Evolutionary conservation across 768 basidiomycete genomes (phyloP).

Genomic region (Podaxis rugospora): DNA sequence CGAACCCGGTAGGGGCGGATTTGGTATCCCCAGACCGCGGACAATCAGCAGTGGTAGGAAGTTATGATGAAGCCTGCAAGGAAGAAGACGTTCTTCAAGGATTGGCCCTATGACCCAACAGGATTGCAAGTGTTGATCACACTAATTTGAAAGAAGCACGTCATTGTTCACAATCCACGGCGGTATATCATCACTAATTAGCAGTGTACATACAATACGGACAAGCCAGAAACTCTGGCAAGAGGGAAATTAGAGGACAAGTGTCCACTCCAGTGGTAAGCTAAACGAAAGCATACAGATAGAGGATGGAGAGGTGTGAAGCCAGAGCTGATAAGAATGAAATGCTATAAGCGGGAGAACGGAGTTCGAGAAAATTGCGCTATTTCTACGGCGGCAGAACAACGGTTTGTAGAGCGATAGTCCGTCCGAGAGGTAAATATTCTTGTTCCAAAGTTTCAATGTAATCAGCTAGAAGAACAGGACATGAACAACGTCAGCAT

Average conservation of each 20-base stretch:
- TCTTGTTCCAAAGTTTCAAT: slow-evolving; percentile 9
- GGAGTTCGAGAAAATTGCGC: not conserved
- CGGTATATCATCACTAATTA: not conserved
- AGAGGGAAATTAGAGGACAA: not conserved
- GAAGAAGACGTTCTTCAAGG: not conserved
- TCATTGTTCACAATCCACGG: not conserved
- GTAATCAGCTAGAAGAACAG: not conserved
- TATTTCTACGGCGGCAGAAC: slow-evolving; percentile 4
- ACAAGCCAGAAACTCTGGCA: not conserved
- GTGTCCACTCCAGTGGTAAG: not conserved
- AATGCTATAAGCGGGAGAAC: not conserved
- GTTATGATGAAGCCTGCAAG: not conserved
- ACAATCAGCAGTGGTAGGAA: not conserved
- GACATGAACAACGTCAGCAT: not conserved
- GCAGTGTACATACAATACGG: not conserved
- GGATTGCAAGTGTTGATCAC: no score
- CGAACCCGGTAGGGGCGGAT: not conserved
- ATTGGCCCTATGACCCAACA: not conserved
- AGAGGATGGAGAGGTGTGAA: not conserved
- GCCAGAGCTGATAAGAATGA: not conserved
- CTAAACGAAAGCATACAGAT: not conserved
- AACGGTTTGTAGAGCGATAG: not conserved
- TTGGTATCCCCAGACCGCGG: not conserved
- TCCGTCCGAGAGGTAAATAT: not conserved
- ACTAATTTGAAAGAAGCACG: no score